Evolutionary conservation across 495 filamentous ascomycete species (phyloP).

Genomic region (Xylaria intraflava): DNA sequence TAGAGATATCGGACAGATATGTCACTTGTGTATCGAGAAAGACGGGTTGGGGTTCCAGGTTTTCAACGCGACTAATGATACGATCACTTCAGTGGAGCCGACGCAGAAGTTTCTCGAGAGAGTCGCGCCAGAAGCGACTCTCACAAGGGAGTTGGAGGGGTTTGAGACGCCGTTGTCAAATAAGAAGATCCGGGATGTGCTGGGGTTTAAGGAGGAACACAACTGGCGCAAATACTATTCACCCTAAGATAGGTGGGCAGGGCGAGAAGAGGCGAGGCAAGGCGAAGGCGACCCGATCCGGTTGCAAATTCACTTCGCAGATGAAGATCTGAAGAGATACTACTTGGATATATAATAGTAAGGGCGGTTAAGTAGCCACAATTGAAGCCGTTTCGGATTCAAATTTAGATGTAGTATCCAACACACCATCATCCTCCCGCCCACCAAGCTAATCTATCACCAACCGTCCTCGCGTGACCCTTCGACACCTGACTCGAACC

Average conservation of each 20-base stretch:
- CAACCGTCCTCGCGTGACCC: too few species aligned
- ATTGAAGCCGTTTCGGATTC: too few species aligned
- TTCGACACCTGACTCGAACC: too few species aligned
- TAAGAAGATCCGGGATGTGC: slow-evolving; percentile 49
- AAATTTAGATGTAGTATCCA: too few species aligned
- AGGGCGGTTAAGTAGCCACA: too few species aligned
- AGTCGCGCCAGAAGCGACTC: not conserved
- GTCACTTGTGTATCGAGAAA: slow-evolving; percentile 42
- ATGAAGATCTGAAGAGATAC: too few species aligned
- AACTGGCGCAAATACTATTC: slow-evolving; percentile 30
- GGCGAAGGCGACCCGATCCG: too few species aligned
- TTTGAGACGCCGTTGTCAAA: slow-evolving; percentile 54
- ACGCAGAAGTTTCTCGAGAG: not conserved
- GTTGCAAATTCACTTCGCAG: too few species aligned
- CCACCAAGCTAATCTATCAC: too few species aligned
- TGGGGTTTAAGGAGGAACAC: slow-evolving; percentile 53
- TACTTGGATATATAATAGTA: too few species aligned
- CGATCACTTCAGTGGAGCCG: slow-evolving; percentile 39
- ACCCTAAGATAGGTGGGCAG: not conserved
- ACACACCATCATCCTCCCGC: too few species aligned
- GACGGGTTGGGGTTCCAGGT: slow-evolving; percentile 52
- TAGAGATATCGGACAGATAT: slow-evolving; percentile 54
- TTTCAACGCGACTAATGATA: slow-evolving; percentile 57
- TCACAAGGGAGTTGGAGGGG: slow-evolving; percentile 41
- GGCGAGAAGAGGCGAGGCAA: too few species aligned